Evolutionary conservation across 1,139 yeast species (phyloP), one percentile per base, ranked within the genome.

Genomic region (Magnusiomyces suaveolens): DNA sequence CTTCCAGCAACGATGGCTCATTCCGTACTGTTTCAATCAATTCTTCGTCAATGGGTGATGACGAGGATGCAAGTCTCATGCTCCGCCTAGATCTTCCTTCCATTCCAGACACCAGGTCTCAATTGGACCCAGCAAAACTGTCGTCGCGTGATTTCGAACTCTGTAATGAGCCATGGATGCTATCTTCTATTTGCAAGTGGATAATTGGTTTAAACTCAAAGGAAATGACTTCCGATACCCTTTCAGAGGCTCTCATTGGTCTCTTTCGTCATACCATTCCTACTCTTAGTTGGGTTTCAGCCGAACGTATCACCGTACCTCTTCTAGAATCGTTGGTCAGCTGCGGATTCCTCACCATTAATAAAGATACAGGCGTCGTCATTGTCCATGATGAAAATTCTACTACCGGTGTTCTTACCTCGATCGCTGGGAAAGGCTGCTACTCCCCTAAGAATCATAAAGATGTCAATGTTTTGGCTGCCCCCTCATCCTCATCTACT

Each of bases 241-340:
- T 66, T 25, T 58, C 57, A 20, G 58, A 60, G 58, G 79, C 83
- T 0, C 69, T 83, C 47, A 73, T 76, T 32, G 74, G 77, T 47
- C 68, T 84, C 49, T 71, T 82, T 55, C 78, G 77, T 1, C 80
- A 72, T 59, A 76, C 76, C 54, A 69, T 76, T 49, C 75, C 81
- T 4, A 78, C 78, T 49, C 68, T 81, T 26, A 79, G 81, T 18
- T 70, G 78, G 62, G 81, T 80, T 50, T 71, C 80, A 36, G 77
- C 86, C 25, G 83, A 82, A 18, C 75, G 76, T 47, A 71, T 81
- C 50, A 81, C 84, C 0, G 78, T 75, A 39, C 77, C 75, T 48
- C 77, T 81, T 1, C 66, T 84, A 26, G 69, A 70, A 8, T 72
- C 82, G 0, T 70, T 85, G 33, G 64, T 75, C 10, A 60, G 58